Conservation (phyloP, 371 early-diverging fungal genomes). For the Mortierella polycephala region DNA sequence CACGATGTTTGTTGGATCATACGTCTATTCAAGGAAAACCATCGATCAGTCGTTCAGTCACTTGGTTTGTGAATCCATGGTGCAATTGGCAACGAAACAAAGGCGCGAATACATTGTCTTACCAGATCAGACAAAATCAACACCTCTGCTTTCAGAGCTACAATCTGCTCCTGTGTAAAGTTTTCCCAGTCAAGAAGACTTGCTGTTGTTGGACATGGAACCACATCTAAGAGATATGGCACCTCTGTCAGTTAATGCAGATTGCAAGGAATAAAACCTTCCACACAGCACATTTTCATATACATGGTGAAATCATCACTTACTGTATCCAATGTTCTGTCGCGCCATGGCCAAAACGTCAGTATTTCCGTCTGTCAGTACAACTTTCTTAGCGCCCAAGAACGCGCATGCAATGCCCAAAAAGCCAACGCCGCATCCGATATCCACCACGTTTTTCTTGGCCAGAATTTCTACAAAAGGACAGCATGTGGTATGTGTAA, state of each 20-base stretch:
- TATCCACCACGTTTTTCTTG: slow-evolving; percentile 47
- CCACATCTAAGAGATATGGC: slow-evolving; percentile 8
- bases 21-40: slow-evolving; percentile 22
- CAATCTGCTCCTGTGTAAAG: slow-evolving; percentile 47
- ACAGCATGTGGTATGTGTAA: neutral
- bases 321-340: slow-evolving; percentile 48
- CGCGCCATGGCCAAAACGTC: slow-evolving; percentile 41
- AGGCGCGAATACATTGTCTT: neutral
- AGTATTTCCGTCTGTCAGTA: slow-evolving; percentile 47
- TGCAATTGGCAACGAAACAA: neutral
- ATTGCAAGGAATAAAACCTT: too few species aligned
- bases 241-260: too few species aligned
- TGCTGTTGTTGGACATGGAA: slow-evolving; percentile 35
- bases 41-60: too few species aligned
- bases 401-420: slow-evolving; percentile 43
- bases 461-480: slow-evolving; percentile 26
- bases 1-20: slow-evolving; percentile 48
- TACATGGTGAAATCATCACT: neutral
- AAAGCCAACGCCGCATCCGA: slow-evolving; percentile 54
- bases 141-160: slow-evolving; percentile 37
- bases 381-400: slow-evolving; percentile 42
- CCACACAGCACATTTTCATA: neutral
- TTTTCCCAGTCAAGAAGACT: slow-evolving; percentile 49
- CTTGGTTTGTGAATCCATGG: too few species aligned
- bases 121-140: slow-evolving; percentile 52